Evolutionary conservation across 257 asterid species (phyloP).

Genomic region (Pogostemon cablin): DNA sequence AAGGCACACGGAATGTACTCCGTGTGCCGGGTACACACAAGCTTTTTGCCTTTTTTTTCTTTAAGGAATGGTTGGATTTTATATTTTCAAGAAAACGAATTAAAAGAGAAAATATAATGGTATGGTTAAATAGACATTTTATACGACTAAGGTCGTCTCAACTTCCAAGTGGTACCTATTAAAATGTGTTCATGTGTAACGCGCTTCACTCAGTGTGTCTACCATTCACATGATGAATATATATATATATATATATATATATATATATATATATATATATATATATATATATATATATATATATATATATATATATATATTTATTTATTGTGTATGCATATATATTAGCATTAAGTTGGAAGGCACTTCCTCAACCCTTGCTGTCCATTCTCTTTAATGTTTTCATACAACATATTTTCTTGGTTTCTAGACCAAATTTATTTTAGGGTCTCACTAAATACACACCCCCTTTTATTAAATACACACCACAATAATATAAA

Average conservation of each 20-base stretch:
- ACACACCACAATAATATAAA: no score
- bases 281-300: background rate
- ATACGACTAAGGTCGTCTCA: background rate
- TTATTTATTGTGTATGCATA: no score
- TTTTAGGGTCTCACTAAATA: no score
- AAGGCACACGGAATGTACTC: no score
- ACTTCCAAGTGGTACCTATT: background rate
- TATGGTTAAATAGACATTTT: slow-evolving; percentile 1
- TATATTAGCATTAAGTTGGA: background rate
- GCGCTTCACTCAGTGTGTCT: background rate
- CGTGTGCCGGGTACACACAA: no score
- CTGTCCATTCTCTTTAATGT: background rate
- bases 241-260: background rate
- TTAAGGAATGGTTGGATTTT: no score
- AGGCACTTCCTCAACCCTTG: background rate
- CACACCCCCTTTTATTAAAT: no score
- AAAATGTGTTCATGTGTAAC: background rate
- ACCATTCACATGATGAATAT: background rate
- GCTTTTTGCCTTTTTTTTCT: no score
- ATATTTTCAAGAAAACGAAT: background rate
- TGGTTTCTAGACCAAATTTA: background rate
- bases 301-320: background rate
- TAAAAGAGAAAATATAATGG: background rate
- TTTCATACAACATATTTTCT: background rate
- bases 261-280: no score